Conservation (phyloP, 1,284 basidiomycete species). For the Cryptococcus sp. region DNA sequence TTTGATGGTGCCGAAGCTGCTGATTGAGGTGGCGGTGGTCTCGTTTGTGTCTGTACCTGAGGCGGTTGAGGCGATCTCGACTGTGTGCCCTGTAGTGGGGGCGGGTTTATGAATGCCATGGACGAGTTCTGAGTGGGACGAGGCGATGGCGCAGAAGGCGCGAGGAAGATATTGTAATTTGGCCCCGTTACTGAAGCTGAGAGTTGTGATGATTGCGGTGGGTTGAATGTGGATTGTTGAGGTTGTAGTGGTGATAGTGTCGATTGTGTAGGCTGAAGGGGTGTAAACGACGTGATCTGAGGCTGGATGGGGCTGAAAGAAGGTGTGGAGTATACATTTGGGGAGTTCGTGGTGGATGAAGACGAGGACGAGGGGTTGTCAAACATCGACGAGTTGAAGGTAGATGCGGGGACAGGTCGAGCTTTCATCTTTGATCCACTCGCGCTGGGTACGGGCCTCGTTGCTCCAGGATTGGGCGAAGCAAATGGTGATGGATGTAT, state of each 20-base stretch:
- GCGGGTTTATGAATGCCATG: background rate
- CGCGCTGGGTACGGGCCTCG: no score
- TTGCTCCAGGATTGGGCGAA: no score
- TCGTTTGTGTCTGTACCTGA: conserved; percentile 2
- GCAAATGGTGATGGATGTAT: background rate
- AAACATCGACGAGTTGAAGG: conserved; percentile 40
- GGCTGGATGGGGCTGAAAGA: background rate
- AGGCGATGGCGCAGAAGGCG: conserved; percentile 17
- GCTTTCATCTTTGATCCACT: no score
- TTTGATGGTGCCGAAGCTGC: conserved; percentile 5
- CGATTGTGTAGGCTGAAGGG: background rate
- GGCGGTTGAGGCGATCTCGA: background rate
- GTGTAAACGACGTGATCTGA: background rate
- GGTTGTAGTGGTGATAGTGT: conserved; percentile 5
- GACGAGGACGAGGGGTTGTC: conserved; percentile 5
- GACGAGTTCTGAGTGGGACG: conserved; percentile 14
- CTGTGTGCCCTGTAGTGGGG: no score
- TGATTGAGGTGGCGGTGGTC: background rate
- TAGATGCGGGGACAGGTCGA: conserved; percentile 32
- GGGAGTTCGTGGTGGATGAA: no score
- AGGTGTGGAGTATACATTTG: background rate
- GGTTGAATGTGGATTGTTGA: conserved; percentile 11
- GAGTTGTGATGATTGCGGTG: background rate
- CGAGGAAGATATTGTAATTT: conserved; percentile 43
- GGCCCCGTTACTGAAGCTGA: conserved; percentile 19